phyloP scores from a whole-genome alignment of 2,329 filamentous ascomycete genomes.

The Diplodia intermedia region DNA sequence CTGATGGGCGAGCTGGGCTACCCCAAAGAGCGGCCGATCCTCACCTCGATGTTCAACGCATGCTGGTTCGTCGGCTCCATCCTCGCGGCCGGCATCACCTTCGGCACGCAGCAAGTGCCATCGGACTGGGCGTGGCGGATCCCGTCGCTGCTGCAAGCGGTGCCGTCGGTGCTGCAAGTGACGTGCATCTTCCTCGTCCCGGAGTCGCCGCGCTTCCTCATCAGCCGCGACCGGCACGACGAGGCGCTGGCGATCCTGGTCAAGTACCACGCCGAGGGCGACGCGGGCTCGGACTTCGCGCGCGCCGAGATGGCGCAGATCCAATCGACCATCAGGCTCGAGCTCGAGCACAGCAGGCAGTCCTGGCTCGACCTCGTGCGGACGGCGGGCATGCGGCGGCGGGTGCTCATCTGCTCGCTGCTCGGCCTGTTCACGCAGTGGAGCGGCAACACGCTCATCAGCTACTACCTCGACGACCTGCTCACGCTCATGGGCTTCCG shows the following conservation, averaged over 20 bases:
- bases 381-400: conserved; percentile 69
- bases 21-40: conserved; percentile 69
- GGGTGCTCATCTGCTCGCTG: conserved; percentile 66
- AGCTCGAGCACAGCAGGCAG: conserved; percentile 61
- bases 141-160: conserved; percentile 68
- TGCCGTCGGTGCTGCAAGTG: conserved; percentile 68
- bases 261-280: conserved; percentile 68
- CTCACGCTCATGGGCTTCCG: conserved; percentile 68
- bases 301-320: conserved; percentile 73
- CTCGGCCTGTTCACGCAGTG: conserved; percentile 70
- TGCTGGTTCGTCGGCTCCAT: conserved; percentile 68
- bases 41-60: conserved; percentile 72
- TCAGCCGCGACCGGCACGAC: conserved; percentile 67
- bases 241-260: conserved; percentile 67
- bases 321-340: conserved; percentile 66
- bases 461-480: conserved; percentile 70
- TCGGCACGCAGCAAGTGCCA: conserved; percentile 65
- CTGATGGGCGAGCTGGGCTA: conserved; percentile 72
- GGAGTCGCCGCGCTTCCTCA: conserved; percentile 70
- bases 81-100: conserved; percentile 67
- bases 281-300: conserved; percentile 61
- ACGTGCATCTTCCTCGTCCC: conserved; percentile 68
- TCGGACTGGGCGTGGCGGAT: conserved; percentile 72
- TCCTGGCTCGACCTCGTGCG: conserved; percentile 67
- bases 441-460: conserved; percentile 70